Conservation (phyloP, 345 rosid species). For the Chamaenerion angustifolium region DNA sequence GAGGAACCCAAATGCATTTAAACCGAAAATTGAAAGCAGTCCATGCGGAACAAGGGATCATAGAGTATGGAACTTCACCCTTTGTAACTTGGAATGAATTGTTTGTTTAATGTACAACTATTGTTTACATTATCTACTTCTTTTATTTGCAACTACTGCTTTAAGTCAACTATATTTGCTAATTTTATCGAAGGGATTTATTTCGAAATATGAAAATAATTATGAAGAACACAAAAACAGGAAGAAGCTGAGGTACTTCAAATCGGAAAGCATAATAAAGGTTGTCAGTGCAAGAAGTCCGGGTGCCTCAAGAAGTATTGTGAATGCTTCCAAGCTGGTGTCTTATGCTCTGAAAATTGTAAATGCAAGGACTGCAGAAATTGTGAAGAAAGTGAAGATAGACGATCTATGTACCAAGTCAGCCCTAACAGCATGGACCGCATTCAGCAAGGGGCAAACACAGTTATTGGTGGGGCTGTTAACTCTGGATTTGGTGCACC, state of each 20-base stretch:
- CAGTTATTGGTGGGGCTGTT: slow-evolving; percentile 44
- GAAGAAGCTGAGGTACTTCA: slow-evolving; percentile 37
- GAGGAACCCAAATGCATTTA: slow-evolving; percentile 65
- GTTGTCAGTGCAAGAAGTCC: slow-evolving; percentile 81
- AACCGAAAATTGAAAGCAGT: slow-evolving; percentile 60
- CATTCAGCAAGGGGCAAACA: slow-evolving; percentile 56
- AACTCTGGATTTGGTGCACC: slow-evolving; percentile 48
- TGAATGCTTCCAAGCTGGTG: slow-evolving; percentile 76
- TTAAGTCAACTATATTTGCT: not conserved
- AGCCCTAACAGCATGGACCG: slow-evolving; percentile 26
- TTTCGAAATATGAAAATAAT: not conserved
- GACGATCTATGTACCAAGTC: slow-evolving; percentile 33
- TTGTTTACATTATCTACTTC: not conserved
- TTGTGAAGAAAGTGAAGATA: slow-evolving; percentile 60
- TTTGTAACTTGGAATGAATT: not conserved
- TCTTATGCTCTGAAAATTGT: slow-evolving; percentile 79
- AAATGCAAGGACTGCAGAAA: slow-evolving; percentile 77
- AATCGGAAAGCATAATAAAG: slow-evolving; percentile 71
- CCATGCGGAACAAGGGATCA: slow-evolving; percentile 34
- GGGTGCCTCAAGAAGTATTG: slow-evolving; percentile 91
- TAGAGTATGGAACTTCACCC: slow-evolving; percentile 18
- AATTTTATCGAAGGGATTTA: not conserved
- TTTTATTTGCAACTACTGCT: not conserved
- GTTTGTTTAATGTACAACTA: not conserved
- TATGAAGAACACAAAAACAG: slow-evolving; percentile 1